Evolutionary conservation across 148 eudicot species (phyloP).

Genomic region (Chenopodium berlandieri): DNA sequence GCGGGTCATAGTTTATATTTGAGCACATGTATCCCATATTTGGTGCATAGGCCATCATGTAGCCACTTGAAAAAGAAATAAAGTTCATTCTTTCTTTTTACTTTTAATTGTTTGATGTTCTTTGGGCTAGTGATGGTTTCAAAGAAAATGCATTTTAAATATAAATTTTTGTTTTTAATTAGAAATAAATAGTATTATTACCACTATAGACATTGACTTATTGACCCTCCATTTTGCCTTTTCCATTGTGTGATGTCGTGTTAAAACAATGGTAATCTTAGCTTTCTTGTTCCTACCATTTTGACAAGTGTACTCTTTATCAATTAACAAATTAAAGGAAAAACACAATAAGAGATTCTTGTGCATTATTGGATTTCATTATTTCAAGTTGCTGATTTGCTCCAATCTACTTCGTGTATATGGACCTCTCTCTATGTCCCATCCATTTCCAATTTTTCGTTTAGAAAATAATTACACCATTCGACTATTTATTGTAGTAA

Average conservation of each 20-base stretch:
- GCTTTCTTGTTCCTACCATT: not conserved
- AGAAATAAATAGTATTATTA: no score
- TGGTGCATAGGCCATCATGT: not conserved
- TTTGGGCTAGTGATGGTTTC: not conserved
- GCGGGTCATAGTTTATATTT: not conserved
- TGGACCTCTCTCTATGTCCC: no score
- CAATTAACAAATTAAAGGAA: not conserved
- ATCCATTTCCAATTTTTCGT: no score
- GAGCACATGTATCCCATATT: conserved; percentile 16
- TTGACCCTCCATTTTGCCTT: not conserved
- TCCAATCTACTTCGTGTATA: no score
- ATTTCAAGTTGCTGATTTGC: no score
- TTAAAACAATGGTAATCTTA: not conserved
- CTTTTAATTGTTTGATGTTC: not conserved
- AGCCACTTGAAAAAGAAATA: not conserved
- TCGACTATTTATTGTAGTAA: no score
- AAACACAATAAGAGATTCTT: not conserved
- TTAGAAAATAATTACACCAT: no score
- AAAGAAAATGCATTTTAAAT: no score
- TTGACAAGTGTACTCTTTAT: not conserved
- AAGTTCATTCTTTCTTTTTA: not conserved
- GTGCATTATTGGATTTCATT: not conserved
- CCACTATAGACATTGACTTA: not conserved
- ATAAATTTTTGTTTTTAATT: not conserved
- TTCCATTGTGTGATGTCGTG: not conserved